These are phyloP conservation scores for Orbilia javanica DNA, from an alignment of 2,329 filamentous ascomycete genomes.

Conservation along the genomic window DNA sequence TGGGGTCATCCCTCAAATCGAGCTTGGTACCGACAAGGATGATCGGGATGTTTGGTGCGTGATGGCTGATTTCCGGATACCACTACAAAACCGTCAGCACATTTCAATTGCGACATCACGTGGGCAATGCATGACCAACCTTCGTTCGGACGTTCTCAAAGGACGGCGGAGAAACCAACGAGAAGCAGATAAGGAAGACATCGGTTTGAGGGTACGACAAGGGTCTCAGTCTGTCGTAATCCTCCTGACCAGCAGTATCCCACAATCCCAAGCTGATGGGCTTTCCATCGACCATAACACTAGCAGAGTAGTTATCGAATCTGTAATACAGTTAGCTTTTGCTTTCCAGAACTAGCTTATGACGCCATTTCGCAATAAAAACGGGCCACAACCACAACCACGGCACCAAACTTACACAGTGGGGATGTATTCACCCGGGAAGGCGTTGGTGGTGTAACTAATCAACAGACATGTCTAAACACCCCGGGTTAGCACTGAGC, in stretches of 20 bases:
- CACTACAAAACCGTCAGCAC: constrained; percentile 77
- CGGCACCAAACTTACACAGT: constrained; percentile 78
- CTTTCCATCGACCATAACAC: constrained; percentile 99
- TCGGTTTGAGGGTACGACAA: constrained; percentile 99
- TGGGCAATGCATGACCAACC: constrained; percentile 71
- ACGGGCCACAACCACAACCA: neutral
- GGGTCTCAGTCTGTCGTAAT: constrained; percentile 99
- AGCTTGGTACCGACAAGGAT: constrained; percentile 99
- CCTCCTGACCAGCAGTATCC: constrained; percentile 99
- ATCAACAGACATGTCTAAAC: constrained; percentile 95
- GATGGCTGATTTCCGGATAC: constrained; percentile 99
- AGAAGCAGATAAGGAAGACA: constrained; percentile 99
- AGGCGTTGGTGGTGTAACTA: constrained; percentile 99
- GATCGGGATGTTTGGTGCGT: constrained; percentile 98
- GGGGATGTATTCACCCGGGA: constrained; percentile 99
- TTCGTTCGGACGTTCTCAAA: constrained; percentile 99
- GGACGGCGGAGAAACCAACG: constrained; percentile 97
- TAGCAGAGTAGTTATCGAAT: constrained; percentile 87
- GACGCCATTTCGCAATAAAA: neutral
- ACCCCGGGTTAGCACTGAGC: constrained; percentile 63
- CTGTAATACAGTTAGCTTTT: constrained; percentile 28
- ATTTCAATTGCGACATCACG: constrained; percentile 35
- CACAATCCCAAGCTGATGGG: constrained; percentile 99
- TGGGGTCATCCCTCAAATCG: constrained; percentile 97
- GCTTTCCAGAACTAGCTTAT: neutral